Evolutionary conservation across 441 rosid species (phyloP), one percentile per base, ranked within the genome.

Genomic region (Adansonia gregorii): DNA sequence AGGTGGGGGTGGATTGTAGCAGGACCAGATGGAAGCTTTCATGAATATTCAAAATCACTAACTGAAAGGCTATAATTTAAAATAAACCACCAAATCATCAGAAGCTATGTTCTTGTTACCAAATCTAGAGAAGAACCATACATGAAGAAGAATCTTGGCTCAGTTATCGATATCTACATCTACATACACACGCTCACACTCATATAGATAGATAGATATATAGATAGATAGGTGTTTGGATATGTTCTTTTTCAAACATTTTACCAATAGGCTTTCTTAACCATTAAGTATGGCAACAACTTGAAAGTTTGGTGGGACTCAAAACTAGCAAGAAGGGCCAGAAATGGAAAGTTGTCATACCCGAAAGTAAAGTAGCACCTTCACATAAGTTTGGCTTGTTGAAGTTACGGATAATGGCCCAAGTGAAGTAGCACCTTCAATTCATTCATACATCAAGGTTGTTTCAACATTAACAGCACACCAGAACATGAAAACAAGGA

Each of bases 391-490:
- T 60, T 55, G 56, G 61, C 31, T 56, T 24, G 68, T 39, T 65
- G 46, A 43, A 43, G 46, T 43, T 6, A 43, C 14, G 56, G 59
- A 22, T 68, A 19, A 48, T 27, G 78, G 59, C 11, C 68, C 24
- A 65, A 2, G 41, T 19, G 55, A 67, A 15, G 22, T 31, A 59
- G 48, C 20, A 15, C 68, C 68, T 64, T 64, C 48, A 31, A 64
- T 64, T 19, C 67, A 64, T 54, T 45, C 68, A 58, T 60, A 65
- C 55, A 39, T 78, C 59, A 27, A 54, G 48, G 3, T 56, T 66
- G n/a, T 46, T 14, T 56, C 51, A 56, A 46, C 14, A 15, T 20
- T 31, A 49, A 64, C 52, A 67, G 39, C 54, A 45, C 60, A 67
- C 41, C 56, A 15, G 27, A 63, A 35, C 48, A 35, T 35, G 60